Conservation (phyloP, 2,329 filamentous ascomycete species). For the Fusarium sp. region DNA sequence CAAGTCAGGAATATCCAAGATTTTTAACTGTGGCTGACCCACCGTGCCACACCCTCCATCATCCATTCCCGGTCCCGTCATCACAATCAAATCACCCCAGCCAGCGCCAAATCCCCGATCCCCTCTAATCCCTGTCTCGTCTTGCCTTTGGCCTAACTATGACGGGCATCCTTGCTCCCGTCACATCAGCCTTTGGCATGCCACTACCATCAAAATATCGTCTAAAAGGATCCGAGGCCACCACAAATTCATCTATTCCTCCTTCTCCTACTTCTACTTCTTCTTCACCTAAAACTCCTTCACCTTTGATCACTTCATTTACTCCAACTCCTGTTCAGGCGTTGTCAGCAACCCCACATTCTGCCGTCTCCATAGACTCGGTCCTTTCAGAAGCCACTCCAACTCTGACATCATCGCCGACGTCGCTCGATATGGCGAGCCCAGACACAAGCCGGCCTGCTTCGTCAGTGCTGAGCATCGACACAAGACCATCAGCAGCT, state of each 20-base stretch:
- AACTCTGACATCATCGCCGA: constrained; percentile 33
- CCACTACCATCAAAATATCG: constrained; percentile 44
- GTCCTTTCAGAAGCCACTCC: constrained; percentile 32
- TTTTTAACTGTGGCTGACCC: constrained; percentile 38
- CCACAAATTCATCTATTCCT: constrained; percentile 16
- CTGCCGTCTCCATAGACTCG: constrained; percentile 33
- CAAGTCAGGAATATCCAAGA: constrained; percentile 26
- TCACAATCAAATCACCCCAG: constrained; percentile 1
- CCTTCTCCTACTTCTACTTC: constrained; percentile 28
- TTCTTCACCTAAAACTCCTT: constrained; percentile 10
- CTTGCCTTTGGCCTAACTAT: constrained; percentile 32
- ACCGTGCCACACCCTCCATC: constrained; percentile 34
- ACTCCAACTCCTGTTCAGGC: not conserved
- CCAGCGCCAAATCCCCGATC: constrained; percentile 5
- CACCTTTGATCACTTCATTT: constrained; percentile 15
- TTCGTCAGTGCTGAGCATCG: constrained; percentile 10
- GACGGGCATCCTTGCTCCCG: constrained; percentile 48
- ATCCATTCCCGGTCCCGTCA: constrained; percentile 2
- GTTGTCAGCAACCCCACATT: constrained; percentile 15
- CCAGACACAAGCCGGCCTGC: constrained; percentile 21
- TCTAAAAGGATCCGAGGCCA: constrained; percentile 35
- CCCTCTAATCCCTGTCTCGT: not conserved
- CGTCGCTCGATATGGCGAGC: constrained; percentile 24
- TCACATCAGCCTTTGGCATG: constrained; percentile 51
- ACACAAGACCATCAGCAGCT: constrained; percentile 22